These are phyloP conservation scores for Comarum palustre DNA, from an alignment of 306 rosid species.

Conservation along the genomic window DNA sequence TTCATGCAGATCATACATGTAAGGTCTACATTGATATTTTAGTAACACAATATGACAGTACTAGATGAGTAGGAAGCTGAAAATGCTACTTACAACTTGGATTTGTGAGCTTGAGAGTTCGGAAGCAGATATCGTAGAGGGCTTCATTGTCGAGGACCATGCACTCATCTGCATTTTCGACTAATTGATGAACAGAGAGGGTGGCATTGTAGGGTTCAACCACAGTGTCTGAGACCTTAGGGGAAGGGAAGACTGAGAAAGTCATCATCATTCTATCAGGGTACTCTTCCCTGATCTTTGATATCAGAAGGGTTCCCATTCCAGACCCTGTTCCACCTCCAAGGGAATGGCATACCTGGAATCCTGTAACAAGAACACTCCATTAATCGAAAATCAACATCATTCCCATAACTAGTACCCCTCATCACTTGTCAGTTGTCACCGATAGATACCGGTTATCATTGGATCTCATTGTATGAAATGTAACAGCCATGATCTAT, in stretches of 20 bases:
- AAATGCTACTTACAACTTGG: conserved; percentile 67
- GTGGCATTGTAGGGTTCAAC: conserved; percentile 93
- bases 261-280: conserved; percentile 95
- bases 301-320: conserved; percentile 81
- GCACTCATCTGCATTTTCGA: conserved; percentile 88
- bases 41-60: neutral
- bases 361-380: conserved; percentile 44
- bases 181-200: conserved; percentile 80
- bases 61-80: neutral
- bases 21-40: neutral
- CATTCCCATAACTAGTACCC: neutral
- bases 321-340: conserved; percentile 98
- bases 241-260: conserved; percentile 84
- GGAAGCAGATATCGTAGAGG: conserved; percentile 83
- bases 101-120: conserved; percentile 89
- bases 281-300: conserved; percentile 94
- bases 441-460: neutral
- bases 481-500: neutral
- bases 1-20: no score
- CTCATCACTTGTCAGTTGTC: no score
- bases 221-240: conserved; percentile 84
- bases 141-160: conserved; percentile 92
- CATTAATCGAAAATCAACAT: neutral
- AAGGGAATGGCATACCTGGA: conserved; percentile 82
- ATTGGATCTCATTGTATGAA: neutral